Base-by-base conservation (phyloP, 2,329 filamentous ascomycete species). In the Ramularia collo-cygni region DNA sequence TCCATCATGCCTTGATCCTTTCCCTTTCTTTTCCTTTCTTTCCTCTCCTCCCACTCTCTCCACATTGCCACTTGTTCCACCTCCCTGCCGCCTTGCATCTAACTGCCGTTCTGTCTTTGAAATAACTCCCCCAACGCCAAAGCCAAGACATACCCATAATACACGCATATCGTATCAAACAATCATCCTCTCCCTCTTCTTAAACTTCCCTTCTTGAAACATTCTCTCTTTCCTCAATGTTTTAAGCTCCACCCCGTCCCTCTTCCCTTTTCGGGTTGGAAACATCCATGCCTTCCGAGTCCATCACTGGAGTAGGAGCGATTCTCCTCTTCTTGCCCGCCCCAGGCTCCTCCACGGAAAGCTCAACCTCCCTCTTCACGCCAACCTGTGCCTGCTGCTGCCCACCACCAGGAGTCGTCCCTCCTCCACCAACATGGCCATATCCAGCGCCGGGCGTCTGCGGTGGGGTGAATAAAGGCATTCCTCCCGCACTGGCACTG, bases 391-490 rank as follows among this genome's bases (percentile, higher is more conserved):
- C 18, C 16, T 39, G 26, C 13, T 44, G 26, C 3, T 31, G 37
- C 12, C 35, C 34, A 10, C 27, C 42, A 27, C 41, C 43, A 13
- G 29, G 59, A 54, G 45, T 59, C 27, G 48, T n/a, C n/a, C n/a
- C n/a, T n/a, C n/a, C n/a, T n/a, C n/a, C n/a, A n/a, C n/a, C n/a
- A n/a, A n/a, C n/a, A n/a, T n/a, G n/a, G n/a, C n/a, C n/a, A n/a
- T n/a, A n/a, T n/a, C n/a, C n/a, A n/a, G n/a, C 63, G 43, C 76
- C 67, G 4, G 90, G 90, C 3, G 90, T 96, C 61, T 94, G 84
- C 1, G 90, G 92, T 2, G 92, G 90, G 6, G 90, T 95, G 27
- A 85, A 86, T 54, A 94, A 77, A 0, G 88, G 85, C 30, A 93
- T 67, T 6, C 6, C 21, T 24, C 21, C 21, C 21, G 21, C 21